A percentile compares a stretch with the other conserved stretches of the same genome.
phyloP scores from a whole-genome alignment of 2,329 filamentous ascomycete species.

The Metarhizium anisopliae region DNA sequence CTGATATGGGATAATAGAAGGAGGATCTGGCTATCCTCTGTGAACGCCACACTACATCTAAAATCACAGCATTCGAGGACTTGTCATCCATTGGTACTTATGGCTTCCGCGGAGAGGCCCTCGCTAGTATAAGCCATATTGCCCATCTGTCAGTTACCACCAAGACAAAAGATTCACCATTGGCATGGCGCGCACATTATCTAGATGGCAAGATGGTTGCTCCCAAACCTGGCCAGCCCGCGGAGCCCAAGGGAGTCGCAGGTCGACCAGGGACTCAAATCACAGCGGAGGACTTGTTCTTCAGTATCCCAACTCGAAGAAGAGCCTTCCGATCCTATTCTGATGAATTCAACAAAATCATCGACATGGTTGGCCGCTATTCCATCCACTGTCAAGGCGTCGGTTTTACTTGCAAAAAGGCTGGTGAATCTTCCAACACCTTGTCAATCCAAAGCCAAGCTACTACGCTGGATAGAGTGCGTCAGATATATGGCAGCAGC shows the following conservation, averaged over 20 bases:
- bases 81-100: slow-evolving; percentile 85
- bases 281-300: slow-evolving; percentile 93
- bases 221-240: slow-evolving; percentile 76
- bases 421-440: slow-evolving; percentile 76
- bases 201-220: slow-evolving; percentile 72
- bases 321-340: slow-evolving; percentile 83
- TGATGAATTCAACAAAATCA: slow-evolving; percentile 96
- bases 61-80: slow-evolving; percentile 89
- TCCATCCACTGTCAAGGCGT: slow-evolving; percentile 88
- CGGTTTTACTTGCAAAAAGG: slow-evolving; percentile 93
- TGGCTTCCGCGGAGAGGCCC: slow-evolving; percentile 91
- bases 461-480: slow-evolving; percentile 70
- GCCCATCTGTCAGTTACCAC: slow-evolving; percentile 93
- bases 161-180: slow-evolving; percentile 77
- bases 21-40: slow-evolving; percentile 88
- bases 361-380: slow-evolving; percentile 89
- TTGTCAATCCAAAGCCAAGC: slow-evolving; percentile 71
- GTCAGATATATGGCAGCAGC: slow-evolving; percentile 75
- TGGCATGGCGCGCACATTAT: slow-evolving; percentile 87
- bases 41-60: slow-evolving; percentile 94
- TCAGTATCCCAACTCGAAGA: slow-evolving; percentile 83
- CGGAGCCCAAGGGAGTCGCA: slow-evolving; percentile 80
- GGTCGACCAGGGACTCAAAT: slow-evolving; percentile 90
- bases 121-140: slow-evolving; percentile 97
- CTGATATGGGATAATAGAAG: slow-evolving; percentile 43